Base-by-base conservation (phyloP, 768 basidiomycete species). In the Hypholoma sublateritium region DNA sequence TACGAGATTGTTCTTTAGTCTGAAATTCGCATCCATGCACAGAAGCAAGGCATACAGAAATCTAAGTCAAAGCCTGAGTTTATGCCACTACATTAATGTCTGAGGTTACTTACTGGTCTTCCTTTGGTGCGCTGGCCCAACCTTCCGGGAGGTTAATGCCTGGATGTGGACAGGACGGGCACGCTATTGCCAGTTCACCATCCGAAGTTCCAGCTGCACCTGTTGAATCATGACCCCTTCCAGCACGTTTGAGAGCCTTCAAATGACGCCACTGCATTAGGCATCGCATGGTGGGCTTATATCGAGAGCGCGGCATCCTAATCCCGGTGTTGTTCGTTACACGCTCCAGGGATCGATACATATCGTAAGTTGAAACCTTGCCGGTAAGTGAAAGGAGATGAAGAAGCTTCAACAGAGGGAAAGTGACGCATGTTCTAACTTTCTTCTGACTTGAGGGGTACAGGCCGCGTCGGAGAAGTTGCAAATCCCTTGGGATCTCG, bases 81-180 rank as follows among this genome's bases (percentile, higher is more conserved):
- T n/a, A n/a, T n/a, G n/a, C n/a, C n/a, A n/a, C n/a, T n/a, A n/a
- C n/a, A n/a, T n/a, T n/a, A n/a, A n/a, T n/a, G n/a, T 9, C 42
- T 7, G 9, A 21, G 19, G 6, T 7, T 7, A 17, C 42, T 43
- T 21, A 43, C 42, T 21, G 8, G 7, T 5, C 35, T 35, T 22
- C 35, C 11, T 25, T 19, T 32, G 59, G 57, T n/a, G 25, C 64
- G 8, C 60, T 45, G 21, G 61, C 19, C 65, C 66, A 71, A 9
- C 55, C 45, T 0, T 49, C 54, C 0, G 67, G 65, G 3, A 71
- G 54, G 53, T 73, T 72, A 0, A 62, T 61, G 0, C 65, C 66
- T 0, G 68, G 70, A 1, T 66, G 62, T 0, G 67, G 71, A 55
- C 71, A 74, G 0, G 67, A 63, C 3, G 67, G 67, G 45, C 72